Evolutionary conservation across 2,329 filamentous ascomycete genomes (phyloP), one percentile per base, ranked within the genome.

Genomic region (Daldinia eschscholtzii): DNA sequence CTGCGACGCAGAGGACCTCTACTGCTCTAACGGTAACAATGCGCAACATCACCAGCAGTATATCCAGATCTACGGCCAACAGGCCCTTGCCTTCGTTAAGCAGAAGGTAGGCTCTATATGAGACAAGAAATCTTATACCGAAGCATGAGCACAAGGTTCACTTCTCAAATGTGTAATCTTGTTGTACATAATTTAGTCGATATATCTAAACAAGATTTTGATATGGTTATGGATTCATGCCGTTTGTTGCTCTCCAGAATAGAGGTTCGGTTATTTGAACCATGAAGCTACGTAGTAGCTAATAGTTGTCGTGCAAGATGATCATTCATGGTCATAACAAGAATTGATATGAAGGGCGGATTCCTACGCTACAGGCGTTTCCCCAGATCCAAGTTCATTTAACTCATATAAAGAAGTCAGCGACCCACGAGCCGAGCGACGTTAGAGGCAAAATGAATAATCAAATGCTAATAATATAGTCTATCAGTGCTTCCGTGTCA

Each of bases 1-100:
- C 82, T 91, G 89, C 77, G 89, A 92, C 72, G 80, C 84, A 4
- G 75, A 85, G 3, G 89, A 91, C 70, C 88, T 88, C 0, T 91
- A 89, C 80, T 91, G 89, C 83, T 91, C 88, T 79, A 89, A 85
- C 46, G 89, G 89, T 56, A 89, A 84, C 73, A 83, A 91, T 67
- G 82, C 84, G 28, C 85, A 86, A 73, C 83, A 85, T 6, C 89
- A 91, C 77, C 86, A 90, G 76, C 84, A 87, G 57, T 91, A 92
- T 66, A 88, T 87, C n/a, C 83, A 80, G 68, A 86, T 87, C 72
- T 91, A 92, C 67, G 89, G 89, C 1, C 76, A 82, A 6, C 81
- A 88, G 73, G 89, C 89, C 1, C 76, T 91, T 44, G 71, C 81
- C 0, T 92, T 91, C 71, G 86, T 90, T 73, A 87, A 88, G 78